phyloP scores from a whole-genome alignment of 805 yeast species.

The Lachancea cidri region DNA sequence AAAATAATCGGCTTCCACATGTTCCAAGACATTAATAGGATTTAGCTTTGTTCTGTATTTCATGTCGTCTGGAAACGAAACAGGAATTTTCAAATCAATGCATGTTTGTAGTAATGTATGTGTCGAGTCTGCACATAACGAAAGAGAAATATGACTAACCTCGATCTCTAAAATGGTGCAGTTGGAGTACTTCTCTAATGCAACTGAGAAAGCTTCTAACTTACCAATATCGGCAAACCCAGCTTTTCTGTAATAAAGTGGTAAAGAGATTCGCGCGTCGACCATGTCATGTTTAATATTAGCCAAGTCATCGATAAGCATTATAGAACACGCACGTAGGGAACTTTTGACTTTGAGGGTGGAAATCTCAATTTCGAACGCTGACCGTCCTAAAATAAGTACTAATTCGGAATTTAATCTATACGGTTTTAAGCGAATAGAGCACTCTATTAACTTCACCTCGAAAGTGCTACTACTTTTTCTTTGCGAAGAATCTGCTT shows the following conservation, averaged over 20 bases:
- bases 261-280: constrained; percentile 12
- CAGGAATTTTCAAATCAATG: constrained; percentile 67
- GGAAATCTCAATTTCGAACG: constrained; percentile 16
- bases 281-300: constrained; percentile 28
- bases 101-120: constrained; percentile 63
- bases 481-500: not conserved
- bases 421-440: constrained; percentile 61
- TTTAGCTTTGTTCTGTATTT: constrained; percentile 42
- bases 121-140: constrained; percentile 79
- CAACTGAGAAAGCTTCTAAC: constrained; percentile 11
- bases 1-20: constrained; percentile 31
- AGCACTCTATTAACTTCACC: constrained; percentile 43
- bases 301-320: constrained; percentile 59
- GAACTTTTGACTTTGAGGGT: constrained; percentile 33
- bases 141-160: constrained; percentile 44
- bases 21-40: constrained; percentile 38
- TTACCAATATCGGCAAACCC: constrained; percentile 28
- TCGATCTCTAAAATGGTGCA: constrained; percentile 6
- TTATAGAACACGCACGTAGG: constrained; percentile 10
- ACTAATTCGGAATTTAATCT: constrained; percentile 51
- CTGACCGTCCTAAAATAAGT: constrained; percentile 50
- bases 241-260: constrained; percentile 18
- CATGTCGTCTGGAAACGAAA: constrained; percentile 52
- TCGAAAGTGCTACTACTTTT: constrained; percentile 8
- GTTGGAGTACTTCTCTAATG: too few relatives aligned